A percentile compares a stretch with the other conserved stretches of the same genome.
phyloP scores from a whole-genome alignment of 164 flowering plant species.

The Vitis rupestris region DNA sequence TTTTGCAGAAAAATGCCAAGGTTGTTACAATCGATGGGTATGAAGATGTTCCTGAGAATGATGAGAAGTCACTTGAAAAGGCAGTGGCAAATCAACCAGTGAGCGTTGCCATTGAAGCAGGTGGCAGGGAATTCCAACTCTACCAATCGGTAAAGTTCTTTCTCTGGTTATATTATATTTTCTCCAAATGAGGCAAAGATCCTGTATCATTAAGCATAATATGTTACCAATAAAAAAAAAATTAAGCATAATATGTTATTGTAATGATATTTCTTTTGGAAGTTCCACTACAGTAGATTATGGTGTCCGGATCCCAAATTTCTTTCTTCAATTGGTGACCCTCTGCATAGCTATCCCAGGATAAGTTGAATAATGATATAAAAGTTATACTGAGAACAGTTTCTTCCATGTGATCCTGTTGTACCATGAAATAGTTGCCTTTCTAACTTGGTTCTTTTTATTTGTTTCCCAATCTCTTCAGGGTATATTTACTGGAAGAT shows the following conservation, averaged over 20 bases:
- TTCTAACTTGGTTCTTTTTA: background rate
- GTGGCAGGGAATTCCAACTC: slow-evolving; percentile 74
- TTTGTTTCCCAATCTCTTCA: slow-evolving; percentile 15
- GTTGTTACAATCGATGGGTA: slow-evolving; percentile 74
- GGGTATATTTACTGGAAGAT: slow-evolving; percentile 82
- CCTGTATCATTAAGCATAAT: background rate
- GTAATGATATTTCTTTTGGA: too few species aligned
- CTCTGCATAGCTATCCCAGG: background rate
- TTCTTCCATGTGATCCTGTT: background rate
- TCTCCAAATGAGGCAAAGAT: background rate
- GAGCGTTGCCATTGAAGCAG: slow-evolving; percentile 81
- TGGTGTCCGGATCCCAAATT: too few species aligned
- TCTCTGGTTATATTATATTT: background rate
- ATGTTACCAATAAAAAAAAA: too few species aligned
- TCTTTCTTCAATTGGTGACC: background rate
- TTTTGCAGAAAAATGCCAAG: slow-evolving; percentile 74
- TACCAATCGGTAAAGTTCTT: slow-evolving; percentile 46
- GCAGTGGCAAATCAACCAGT: slow-evolving; percentile 82
- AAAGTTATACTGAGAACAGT: too few species aligned
- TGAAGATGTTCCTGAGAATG: slow-evolving; percentile 71
- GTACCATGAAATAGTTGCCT: too few species aligned
- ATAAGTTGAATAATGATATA: background rate
- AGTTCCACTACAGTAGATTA: too few species aligned
- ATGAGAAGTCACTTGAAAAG: slow-evolving; percentile 64
- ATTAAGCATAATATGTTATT: too few species aligned